A percentile compares a stretch with the other conserved stretches of the same genome.
These are phyloP conservation scores for Alternaria arbusti DNA, from an alignment of 2,329 filamentous ascomycete genomes.

Conservation along the genomic window DNA sequence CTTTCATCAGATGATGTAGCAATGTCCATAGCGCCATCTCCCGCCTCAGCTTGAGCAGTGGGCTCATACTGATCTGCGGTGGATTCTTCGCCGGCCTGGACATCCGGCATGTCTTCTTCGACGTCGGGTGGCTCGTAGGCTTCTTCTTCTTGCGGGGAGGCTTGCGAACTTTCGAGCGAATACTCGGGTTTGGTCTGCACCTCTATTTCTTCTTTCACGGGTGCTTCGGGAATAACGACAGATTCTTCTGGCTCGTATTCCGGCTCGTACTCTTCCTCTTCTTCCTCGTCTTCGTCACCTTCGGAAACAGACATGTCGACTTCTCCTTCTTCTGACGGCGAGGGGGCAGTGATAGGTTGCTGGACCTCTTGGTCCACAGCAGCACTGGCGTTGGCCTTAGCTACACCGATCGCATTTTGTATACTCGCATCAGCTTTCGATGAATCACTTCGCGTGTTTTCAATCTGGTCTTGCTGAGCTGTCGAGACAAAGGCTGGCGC, in stretches of 20 bases:
- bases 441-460: not conserved
- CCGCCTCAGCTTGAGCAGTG: slow-evolving; percentile 23
- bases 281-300: slow-evolving; percentile 32
- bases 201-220: slow-evolving; percentile 6
- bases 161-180: slow-evolving; percentile 19
- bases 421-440: not conserved
- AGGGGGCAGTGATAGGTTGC: slow-evolving; percentile 6
- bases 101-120: slow-evolving; percentile 24
- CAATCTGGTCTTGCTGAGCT: slow-evolving; percentile 33
- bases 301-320: slow-evolving; percentile 44
- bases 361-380: slow-evolving; percentile 1
- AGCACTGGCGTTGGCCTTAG: not conserved
- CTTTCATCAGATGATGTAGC: slow-evolving; percentile 35
- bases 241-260: slow-evolving; percentile 41
- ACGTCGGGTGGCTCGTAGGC: slow-evolving; percentile 43
- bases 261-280: slow-evolving; percentile 25
- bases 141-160: slow-evolving; percentile 36
- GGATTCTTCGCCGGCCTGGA: not conserved
- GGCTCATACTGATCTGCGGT: not conserved
- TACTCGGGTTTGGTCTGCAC: slow-evolving; percentile 5
- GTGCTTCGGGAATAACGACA: not conserved
- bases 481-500: slow-evolving; percentile 37
- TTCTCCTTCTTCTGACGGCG: slow-evolving; percentile 42
- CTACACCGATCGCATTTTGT: not conserved
- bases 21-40: slow-evolving; percentile 46